Percentiles rank a stretch among this genome's conserved stretches.
Conservation (phyloP, 148 eudicot species). For the Euryodendron excelsum region DNA sequence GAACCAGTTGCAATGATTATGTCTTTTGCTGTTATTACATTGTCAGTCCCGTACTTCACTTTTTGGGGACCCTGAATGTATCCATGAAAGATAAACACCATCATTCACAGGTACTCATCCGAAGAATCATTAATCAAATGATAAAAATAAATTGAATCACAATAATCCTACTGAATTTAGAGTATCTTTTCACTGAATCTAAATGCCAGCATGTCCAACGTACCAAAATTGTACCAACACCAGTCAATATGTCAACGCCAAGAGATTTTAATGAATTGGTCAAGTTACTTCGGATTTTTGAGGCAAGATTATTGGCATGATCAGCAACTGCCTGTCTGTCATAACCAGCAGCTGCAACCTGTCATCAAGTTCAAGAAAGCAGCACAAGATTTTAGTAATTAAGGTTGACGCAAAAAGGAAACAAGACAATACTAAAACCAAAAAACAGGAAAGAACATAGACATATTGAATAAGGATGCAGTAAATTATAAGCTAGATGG, state of each 20-base stretch:
- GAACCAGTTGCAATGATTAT: constrained; percentile 98
- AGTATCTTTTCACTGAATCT: neutral
- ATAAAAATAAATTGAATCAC: neutral
- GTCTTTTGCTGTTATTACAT: constrained; percentile 79
- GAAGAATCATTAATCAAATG: neutral
- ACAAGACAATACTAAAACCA: neutral
- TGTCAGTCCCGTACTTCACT: constrained; percentile 43
- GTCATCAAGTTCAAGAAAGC: constrained; percentile 16
- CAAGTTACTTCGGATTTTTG: constrained; percentile 79
- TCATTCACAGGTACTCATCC: neutral
- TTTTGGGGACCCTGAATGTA: constrained; percentile 81
- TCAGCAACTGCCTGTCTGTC: constrained; percentile 98
- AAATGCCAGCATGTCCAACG: constrained; percentile 22
- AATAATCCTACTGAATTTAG: neutral
- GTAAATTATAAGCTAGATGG: neutral
- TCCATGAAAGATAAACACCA: constrained; percentile 14
- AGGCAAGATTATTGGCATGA: constrained; percentile 92
- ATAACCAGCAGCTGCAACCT: constrained; percentile 97
- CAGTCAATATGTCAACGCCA: constrained; percentile 96
- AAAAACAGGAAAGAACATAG: neutral
- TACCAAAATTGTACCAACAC: constrained; percentile 85
- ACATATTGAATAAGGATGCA: neutral
- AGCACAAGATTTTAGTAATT: constrained; percentile 1
- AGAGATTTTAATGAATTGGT: constrained; percentile 89
- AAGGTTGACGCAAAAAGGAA: neutral